Base-by-base conservation (phyloP, 805 yeast species). In the Alloascoidea africana region DNA sequence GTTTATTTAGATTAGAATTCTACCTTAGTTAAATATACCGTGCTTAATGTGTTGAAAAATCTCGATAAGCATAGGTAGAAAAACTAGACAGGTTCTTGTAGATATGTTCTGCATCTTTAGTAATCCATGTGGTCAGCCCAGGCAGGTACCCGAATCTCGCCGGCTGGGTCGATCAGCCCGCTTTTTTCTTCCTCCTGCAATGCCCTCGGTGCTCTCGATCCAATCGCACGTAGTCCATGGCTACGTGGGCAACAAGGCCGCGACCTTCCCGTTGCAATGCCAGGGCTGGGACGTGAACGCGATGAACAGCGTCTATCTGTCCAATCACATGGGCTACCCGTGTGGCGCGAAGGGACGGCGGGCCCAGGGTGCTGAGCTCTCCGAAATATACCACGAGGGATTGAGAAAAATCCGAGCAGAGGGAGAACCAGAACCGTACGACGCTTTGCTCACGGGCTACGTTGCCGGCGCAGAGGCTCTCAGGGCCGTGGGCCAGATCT, bases 211-310 rank as follows among this genome's bases (percentile, higher is more conserved):
- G 3, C 63, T 80, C 2, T 67, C 82, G 2, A 63, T 86, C 5
- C 89, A 84, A 47, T 84, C 95, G 3, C 96, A 91, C 55, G 97
- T 91, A 1, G 86, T 75, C 2, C 97, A 89, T 53, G 98, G 98
- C 2, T 80, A 84, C 49, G 98, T 91, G 2, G 98, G 98, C 1
- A 86, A 86, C 54, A 70, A 76, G 40, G 94, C 96, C 0, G 83
- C 91, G 1, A 81, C 89, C 2, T 82, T 91, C 52, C 96, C 97
- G 0, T 59, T 89, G 16, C 96, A 89, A 51, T 62, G 74, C 33
- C 64, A 72, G 34, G 93, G 91, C 0, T 89, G 96, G 96, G 89
- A 91, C 52, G 94, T 87, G 5, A 96, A 89, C 53, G 75, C 75
- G 16, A 63, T 91, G 39, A 84, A 89, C 56, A 84, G 94, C 1